A percentile compares a stretch with the other conserved stretches of the same genome.
These are phyloP conservation scores for Excoecaria agallocha DNA, from an alignment of 345 rosid genomes.

Conservation along the genomic window DNA sequence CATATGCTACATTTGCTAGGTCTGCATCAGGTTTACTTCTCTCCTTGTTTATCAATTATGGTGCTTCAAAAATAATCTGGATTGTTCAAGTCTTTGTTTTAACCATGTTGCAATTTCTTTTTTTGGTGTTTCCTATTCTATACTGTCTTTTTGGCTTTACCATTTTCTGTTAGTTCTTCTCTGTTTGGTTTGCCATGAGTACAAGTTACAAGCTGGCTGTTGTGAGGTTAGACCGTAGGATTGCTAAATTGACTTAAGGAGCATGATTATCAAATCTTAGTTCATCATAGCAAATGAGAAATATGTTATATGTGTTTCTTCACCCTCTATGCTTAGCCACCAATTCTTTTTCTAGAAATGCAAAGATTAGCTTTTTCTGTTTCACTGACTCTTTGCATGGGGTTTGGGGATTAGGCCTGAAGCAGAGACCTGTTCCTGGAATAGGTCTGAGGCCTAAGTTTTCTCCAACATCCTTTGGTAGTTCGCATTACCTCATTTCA, in stretches of 20 bases:
- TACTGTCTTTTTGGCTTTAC: too few relatives aligned
- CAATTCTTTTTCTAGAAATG: too few relatives aligned
- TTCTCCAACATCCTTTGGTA: background rate
- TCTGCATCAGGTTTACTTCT: conserved; percentile 91
- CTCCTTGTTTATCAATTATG: conserved; percentile 28
- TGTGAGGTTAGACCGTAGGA: background rate
- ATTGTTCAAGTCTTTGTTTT: background rate
- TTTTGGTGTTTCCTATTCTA: background rate
- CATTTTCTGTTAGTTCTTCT: too few relatives aligned
- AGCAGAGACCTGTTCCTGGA: background rate
- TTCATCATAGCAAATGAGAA: background rate
- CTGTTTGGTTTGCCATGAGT: background rate
- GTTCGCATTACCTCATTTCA: background rate
- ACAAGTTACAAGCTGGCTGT: background rate
- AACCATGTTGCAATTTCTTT: background rate
- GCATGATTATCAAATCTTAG: background rate
- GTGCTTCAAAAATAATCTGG: background rate
- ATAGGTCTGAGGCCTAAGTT: background rate
- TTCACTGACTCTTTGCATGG: too few relatives aligned
- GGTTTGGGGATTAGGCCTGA: background rate
- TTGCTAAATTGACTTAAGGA: background rate
- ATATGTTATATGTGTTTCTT: background rate
- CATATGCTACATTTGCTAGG: conserved; percentile 94
- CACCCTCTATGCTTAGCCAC: background rate
- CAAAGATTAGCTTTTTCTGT: background rate